These are phyloP conservation scores for Byssochlamys sp. DNA, from an alignment of 2,329 filamentous ascomycete genomes.

Conservation along the genomic window DNA sequence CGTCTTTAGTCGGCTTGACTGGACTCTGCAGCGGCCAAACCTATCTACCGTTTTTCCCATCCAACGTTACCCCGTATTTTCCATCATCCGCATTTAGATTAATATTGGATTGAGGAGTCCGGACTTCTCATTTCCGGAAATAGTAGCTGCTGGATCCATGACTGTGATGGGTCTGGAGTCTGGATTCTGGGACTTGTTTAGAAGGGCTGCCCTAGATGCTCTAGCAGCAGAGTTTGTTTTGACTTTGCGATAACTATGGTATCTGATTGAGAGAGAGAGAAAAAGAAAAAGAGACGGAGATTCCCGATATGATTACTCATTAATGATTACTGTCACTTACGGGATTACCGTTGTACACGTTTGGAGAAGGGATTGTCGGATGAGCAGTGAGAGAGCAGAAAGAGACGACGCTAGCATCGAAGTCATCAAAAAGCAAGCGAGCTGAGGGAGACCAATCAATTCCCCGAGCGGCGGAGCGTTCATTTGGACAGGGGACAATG, in stretches of 20 bases:
- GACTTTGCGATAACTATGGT: too few relatives aligned
- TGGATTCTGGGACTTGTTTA: not conserved
- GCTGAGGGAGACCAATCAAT: not conserved
- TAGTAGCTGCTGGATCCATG: not conserved
- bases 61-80: not conserved
- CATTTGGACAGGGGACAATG: not conserved
- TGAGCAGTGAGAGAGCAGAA: not conserved
- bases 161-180: not conserved
- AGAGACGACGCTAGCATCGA: not conserved
- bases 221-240: not conserved
- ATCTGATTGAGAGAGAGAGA: too few relatives aligned
- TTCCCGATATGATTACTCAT: too few relatives aligned
- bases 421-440: not conserved
- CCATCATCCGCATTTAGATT: not conserved
- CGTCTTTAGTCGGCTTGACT: not conserved
- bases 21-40: not conserved
- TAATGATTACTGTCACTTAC: too few relatives aligned
- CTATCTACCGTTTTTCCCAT: not conserved
- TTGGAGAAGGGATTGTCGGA: not conserved
- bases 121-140: not conserved
- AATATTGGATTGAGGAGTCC: not conserved
- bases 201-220: not conserved
- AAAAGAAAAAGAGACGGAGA: too few relatives aligned
- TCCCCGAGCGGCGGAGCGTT: not conserved
- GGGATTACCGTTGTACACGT: too few relatives aligned